Percentiles rank a stretch among this genome's conserved stretches.
Evolutionary conservation across 306 rosid genomes (phyloP).

Genomic region (Fragaria vesca): DNA sequence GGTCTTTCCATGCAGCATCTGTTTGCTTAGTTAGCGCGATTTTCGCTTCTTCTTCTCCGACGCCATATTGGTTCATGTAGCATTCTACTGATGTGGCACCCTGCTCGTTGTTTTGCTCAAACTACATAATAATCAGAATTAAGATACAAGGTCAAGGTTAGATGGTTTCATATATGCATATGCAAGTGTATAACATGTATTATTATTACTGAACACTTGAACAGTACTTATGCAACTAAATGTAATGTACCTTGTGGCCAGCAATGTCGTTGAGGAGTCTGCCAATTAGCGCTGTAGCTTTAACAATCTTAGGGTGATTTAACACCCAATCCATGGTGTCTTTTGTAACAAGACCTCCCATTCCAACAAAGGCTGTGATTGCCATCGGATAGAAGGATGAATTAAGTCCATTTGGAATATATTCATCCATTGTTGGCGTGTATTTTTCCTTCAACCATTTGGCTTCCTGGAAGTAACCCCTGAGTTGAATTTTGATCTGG

Average conservation of each 20-base stretch:
- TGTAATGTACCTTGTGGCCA: background rate
- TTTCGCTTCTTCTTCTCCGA: background rate
- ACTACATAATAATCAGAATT: background rate
- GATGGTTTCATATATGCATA: too few relatives aligned
- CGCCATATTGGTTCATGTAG: background rate
- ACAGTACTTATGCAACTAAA: background rate
- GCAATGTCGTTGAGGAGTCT: background rate
- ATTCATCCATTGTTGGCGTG: too few relatives aligned
- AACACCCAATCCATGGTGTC: background rate
- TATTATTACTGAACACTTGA: too few relatives aligned
- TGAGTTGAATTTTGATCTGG: background rate
- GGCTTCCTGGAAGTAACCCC: background rate
- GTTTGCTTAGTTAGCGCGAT: background rate
- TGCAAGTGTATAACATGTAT: too few relatives aligned
- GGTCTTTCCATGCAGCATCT: background rate
- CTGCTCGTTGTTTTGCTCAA: background rate
- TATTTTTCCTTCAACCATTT: too few relatives aligned
- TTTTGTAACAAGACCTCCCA: background rate
- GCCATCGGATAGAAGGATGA: too few relatives aligned
- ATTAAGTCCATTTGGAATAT: too few relatives aligned
- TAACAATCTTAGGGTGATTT: background rate
- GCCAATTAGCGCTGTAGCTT: background rate
- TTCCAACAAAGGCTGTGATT: too few relatives aligned
- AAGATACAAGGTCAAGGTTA: background rate
- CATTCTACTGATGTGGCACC: background rate